A percentile compares a stretch with the other conserved stretches of the same genome.
Conservation (phyloP, 208 protist genomes). For the Leishmania guyanensis region DNA sequence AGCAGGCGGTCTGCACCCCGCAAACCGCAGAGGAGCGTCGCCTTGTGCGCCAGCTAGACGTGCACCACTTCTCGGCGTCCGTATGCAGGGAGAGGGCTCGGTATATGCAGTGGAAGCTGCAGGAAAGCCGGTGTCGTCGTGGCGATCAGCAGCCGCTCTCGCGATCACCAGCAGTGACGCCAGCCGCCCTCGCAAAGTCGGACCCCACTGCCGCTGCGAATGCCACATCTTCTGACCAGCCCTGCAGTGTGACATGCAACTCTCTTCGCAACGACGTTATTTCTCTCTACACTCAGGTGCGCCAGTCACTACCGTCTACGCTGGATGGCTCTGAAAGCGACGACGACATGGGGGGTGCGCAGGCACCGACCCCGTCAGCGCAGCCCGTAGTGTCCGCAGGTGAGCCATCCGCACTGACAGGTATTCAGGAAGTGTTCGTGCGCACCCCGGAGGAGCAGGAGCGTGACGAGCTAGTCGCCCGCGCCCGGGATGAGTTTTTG, state of each 20-base stretch:
- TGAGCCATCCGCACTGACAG: neutral
- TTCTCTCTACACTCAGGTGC: slow-evolving; percentile 56
- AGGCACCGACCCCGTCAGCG: slow-evolving; percentile 4
- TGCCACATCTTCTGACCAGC: neutral
- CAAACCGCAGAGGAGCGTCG: slow-evolving; percentile 54
- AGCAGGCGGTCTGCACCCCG: slow-evolving; percentile 48
- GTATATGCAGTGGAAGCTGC: slow-evolving; percentile 66
- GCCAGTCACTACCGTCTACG: slow-evolving; percentile 57
- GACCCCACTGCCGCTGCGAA: neutral
- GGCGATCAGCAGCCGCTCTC: neutral
- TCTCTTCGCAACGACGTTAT: slow-evolving; percentile 48
- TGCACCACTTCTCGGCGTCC: slow-evolving; percentile 47
- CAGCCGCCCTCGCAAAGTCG: neutral
- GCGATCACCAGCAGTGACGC: neutral
- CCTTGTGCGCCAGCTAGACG: slow-evolving; percentile 58
- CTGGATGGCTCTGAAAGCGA: slow-evolving; percentile 28
- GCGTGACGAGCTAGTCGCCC: slow-evolving; percentile 49
- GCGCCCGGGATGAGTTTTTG: slow-evolving; percentile 76
- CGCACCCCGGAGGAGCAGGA: slow-evolving; percentile 50
- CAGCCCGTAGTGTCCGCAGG: neutral
- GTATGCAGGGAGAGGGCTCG: slow-evolving; percentile 67
- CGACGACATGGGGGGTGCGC: slow-evolving; percentile 28
- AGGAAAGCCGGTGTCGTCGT: neutral
- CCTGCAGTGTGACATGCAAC: slow-evolving; percentile 68
- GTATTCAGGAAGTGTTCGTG: slow-evolving; percentile 46